phyloP scores from a whole-genome alignment of 1,139 yeast genomes.

The Pichia sp. region DNA sequence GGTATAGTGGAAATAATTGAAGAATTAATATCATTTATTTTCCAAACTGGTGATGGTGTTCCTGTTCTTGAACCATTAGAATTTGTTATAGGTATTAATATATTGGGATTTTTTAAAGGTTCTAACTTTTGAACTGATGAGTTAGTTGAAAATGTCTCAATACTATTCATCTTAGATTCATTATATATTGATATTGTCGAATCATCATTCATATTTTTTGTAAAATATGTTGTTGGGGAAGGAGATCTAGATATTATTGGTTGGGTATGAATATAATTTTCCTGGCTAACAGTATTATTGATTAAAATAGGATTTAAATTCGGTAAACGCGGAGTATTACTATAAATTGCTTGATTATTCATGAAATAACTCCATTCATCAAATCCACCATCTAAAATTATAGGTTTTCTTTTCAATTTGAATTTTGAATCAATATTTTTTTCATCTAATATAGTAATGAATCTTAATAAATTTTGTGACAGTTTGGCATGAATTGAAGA shows the following conservation, averaged over 20 bases:
- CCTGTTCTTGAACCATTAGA: no score
- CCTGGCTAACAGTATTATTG: background rate
- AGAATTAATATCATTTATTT: background rate
- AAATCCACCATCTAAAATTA: conserved; percentile 52
- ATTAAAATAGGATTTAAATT: background rate
- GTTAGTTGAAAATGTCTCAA: background rate
- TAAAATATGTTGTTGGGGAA: conserved; percentile 1
- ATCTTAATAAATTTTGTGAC: conserved; percentile 28
- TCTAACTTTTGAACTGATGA: background rate
- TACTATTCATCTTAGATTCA: background rate
- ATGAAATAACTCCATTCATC: conserved; percentile 38
- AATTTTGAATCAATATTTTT: conserved; percentile 31
- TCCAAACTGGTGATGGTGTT: background rate
- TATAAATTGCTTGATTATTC: conserved; percentile 9
- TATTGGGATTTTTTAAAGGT: background rate
- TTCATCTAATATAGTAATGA: conserved; percentile 32
- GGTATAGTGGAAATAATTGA: background rate
- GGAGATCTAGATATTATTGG: conserved; percentile 11
- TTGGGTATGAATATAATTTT: conserved; percentile 7
- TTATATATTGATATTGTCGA: background rate
- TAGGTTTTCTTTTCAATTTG: conserved; percentile 47
- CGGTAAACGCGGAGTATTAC: background rate
- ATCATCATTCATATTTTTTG: background rate
- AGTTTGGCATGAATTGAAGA: conserved; percentile 20
- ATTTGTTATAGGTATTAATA: background rate